These are phyloP conservation scores for Coemansia sp. DNA, from an alignment of 192 early-diverging fungal species.

Conservation along the genomic window DNA sequence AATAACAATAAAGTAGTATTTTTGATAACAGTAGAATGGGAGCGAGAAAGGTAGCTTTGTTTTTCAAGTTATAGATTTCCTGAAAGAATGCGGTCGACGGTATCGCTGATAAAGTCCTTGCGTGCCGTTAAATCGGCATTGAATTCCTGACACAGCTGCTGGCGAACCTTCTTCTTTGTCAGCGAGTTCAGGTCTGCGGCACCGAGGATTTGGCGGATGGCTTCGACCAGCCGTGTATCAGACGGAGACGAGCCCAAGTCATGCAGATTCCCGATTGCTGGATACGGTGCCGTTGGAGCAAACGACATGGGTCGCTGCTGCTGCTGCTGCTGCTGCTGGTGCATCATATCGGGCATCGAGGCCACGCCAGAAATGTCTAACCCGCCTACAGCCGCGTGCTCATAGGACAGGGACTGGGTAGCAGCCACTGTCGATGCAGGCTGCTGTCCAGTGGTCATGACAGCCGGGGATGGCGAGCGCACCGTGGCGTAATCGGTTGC, in stretches of 20 bases:
- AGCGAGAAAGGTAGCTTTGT: neutral
- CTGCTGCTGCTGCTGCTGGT: neutral
- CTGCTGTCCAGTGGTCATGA: neutral
- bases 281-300: conserved; percentile 2
- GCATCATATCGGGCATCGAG: conserved; percentile 12
- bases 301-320: conserved; percentile 7
- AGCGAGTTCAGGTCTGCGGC: conserved; percentile 68
- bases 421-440: neutral
- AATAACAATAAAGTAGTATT: neutral
- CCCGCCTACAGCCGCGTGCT: conserved; percentile 8
- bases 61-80: conserved; percentile 13
- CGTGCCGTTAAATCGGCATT: conserved; percentile 62
- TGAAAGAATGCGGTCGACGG: conserved; percentile 51
- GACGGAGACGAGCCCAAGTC: conserved; percentile 28
- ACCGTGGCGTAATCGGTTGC: neutral
- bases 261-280: conserved; percentile 24
- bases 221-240: conserved; percentile 66
- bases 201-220: conserved; percentile 67
- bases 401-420: conserved; percentile 8
- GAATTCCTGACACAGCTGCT: conserved; percentile 65
- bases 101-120: conserved; percentile 72
- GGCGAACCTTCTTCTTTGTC: conserved; percentile 83
- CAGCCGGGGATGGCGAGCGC: conserved; percentile 11
- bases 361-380: conserved; percentile 13
- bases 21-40: conserved; percentile 3